These are phyloP conservation scores for Herpetomonas samuelpessoai DNA, from an alignment of 208 protist genomes.

Conservation along the genomic window DNA sequence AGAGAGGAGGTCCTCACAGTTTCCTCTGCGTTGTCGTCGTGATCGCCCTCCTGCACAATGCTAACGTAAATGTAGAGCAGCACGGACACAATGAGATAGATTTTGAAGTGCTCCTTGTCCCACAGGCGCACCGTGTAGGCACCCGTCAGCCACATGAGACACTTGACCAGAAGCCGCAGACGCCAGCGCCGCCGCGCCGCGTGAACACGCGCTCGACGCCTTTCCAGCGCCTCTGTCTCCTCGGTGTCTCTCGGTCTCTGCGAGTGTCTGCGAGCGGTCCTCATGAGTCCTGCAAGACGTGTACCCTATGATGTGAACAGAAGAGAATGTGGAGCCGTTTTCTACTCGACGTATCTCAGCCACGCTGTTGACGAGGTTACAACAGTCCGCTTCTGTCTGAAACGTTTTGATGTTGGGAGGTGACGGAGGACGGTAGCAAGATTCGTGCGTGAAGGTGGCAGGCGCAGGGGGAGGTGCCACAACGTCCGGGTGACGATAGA, in stretches of 20 bases:
- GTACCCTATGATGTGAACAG: too few relatives aligned
- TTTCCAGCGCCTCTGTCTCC: not conserved
- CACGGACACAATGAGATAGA: conserved; percentile 33
- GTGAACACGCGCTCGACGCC: not conserved
- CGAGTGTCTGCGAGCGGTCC: not conserved
- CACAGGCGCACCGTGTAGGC: conserved; percentile 24
- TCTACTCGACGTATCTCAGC: not conserved
- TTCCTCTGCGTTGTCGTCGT: not conserved
- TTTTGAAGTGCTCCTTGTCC: conserved; percentile 15
- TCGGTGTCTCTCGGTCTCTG: too few relatives aligned
- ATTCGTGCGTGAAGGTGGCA: too few relatives aligned
- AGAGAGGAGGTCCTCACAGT: not conserved
- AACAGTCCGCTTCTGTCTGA: too few relatives aligned
- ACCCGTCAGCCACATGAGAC: conserved; percentile 30
- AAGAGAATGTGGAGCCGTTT: not conserved
- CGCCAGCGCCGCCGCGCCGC: conserved; percentile 4
- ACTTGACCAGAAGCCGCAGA: conserved; percentile 14
- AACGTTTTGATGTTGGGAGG: too few relatives aligned
- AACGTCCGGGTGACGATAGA: too few relatives aligned
- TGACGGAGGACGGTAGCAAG: too few relatives aligned
- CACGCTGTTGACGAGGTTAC: too few relatives aligned
- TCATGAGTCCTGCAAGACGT: too few relatives aligned
- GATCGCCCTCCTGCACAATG: conserved; percentile 1
- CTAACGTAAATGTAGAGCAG: conserved; percentile 15
- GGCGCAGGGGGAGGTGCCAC: too few relatives aligned